Base-by-base conservation (phyloP, 2,329 filamentous ascomycete species). In the Pyrenochaeta sp. region DNA sequence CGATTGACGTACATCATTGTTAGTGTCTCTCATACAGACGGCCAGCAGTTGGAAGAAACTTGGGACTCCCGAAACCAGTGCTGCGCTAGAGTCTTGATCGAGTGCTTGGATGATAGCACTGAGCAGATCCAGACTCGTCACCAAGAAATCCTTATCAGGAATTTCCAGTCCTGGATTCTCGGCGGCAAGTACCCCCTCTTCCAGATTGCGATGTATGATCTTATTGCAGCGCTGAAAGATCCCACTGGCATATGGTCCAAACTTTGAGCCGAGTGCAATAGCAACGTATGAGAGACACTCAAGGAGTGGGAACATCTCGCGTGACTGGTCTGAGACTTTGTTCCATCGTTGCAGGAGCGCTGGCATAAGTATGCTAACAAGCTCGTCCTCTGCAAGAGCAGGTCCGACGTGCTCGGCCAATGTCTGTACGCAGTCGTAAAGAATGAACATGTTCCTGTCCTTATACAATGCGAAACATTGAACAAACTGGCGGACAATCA, bases 351-450 rank as follows among this genome's bases (percentile, higher is more conserved):
- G 80, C 54, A 96, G 92, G 31, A 99, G 80, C 9, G 91, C 90
- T 17, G 94, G 92, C 93, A 99, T 97, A 46, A 99, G 80, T 57
- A 90, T 81, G 51, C 88, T 82, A 27, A 92, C 85, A n/a, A 96
- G 82, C 38, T 92, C 83, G 6, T 88, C 88, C 49, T 84, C 81
- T n/a, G 90, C 88, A 54, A 99, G 79, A 22, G 88, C 84, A 6
- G 87, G 85, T 8, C 90, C 91, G 41, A 97, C 88, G 64, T 90
- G 88, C 71, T 99, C 94, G 3, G 94, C 94, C 44, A 99, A 78
- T 0, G 94, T 99, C 75, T 99, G 94, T 22, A 99, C 90, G 71
- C 94, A 97, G 74, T 99, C 94, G 75, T 99, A 99, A 22, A 99
- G 83, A 41, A 97, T 95, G 76, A 95, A 96, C 85, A 97, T 96